Evolutionary conservation across 371 early-diverging fungal genomes (phyloP).

Genomic region (Mucor lusitanicus): DNA sequence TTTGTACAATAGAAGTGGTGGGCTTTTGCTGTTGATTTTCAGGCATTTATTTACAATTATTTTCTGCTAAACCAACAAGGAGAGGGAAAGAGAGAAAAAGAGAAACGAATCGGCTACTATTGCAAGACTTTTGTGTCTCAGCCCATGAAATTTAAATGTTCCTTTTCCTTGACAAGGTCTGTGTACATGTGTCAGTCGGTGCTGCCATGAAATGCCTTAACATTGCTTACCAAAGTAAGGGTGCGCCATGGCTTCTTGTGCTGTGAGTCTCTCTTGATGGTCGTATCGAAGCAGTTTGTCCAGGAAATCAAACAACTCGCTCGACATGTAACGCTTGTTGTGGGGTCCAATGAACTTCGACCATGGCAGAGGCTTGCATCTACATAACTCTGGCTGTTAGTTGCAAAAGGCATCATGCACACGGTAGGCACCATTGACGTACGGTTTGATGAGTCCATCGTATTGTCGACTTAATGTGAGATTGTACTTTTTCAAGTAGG

Average conservation of each 20-base stretch:
- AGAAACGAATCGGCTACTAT: neutral
- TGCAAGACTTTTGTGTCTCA: neutral
- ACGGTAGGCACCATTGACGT: neutral
- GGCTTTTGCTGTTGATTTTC: neutral
- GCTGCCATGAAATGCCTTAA: neutral
- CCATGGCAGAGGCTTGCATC: slow-evolving; percentile 93
- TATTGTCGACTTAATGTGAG: slow-evolving; percentile 61
- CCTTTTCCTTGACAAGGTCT: neutral
- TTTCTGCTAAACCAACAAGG: neutral
- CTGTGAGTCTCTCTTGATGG: slow-evolving; percentile 95
- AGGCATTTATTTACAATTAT: neutral
- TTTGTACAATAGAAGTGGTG: slow-evolving; percentile 3
- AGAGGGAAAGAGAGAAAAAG: neutral
- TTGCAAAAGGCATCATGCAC: neutral
- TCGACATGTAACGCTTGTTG: slow-evolving; percentile 88
- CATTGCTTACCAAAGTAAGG: slow-evolving; percentile 80
- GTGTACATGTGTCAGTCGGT: neutral
- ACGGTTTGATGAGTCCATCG: slow-evolving; percentile 14
- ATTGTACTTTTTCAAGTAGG: slow-evolving; percentile 94
- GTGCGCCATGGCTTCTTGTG: slow-evolving; percentile 95
- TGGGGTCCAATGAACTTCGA: slow-evolving; percentile 82
- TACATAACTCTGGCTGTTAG: neutral
- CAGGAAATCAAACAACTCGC: slow-evolving; percentile 93
- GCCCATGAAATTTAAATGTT: neutral
- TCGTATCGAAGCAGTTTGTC: slow-evolving; percentile 95